Percentiles rank a stretch among this genome's conserved stretches.
Evolutionary conservation across 2,329 filamentous ascomycete species (phyloP).

Genomic region (Aspergillus melleus): DNA sequence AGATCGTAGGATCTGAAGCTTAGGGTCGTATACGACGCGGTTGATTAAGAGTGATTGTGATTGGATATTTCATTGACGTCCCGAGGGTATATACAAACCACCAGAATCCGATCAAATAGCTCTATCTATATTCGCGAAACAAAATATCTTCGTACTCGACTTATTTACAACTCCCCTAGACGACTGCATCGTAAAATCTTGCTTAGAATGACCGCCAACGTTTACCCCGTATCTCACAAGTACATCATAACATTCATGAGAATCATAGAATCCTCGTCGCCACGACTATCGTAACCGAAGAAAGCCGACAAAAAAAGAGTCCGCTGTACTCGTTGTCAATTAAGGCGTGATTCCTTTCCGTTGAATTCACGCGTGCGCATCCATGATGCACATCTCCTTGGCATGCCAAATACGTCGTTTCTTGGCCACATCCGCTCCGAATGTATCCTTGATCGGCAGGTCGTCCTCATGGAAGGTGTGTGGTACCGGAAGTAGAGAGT

Average conservation of each 20-base stretch:
- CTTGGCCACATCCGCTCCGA: conserved; percentile 39
- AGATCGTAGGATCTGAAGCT: neutral
- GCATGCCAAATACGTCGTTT: conserved; percentile 47
- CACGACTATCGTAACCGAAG: neutral
- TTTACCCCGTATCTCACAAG: neutral
- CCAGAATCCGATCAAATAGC: conserved; percentile 5
- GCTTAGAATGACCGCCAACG: neutral
- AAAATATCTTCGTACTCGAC: neutral
- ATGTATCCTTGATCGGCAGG: conserved; percentile 36
- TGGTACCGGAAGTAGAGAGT: conserved; percentile 7
- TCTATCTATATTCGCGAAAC: conserved; percentile 8
- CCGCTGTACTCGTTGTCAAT: neutral
- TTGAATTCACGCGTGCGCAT: conserved; percentile 33
- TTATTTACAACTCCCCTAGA: neutral
- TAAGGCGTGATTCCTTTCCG: neutral
- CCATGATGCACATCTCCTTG: conserved; percentile 46
- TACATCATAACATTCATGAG: conserved; percentile 1
- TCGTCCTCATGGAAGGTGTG: conserved; percentile 25
- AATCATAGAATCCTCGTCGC: neutral
- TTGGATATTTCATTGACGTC: neutral
- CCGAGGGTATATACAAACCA: conserved; percentile 13
- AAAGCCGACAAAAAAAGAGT: neutral
- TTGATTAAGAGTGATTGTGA: neutral
- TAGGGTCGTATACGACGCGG: neutral
- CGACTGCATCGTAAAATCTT: neutral